Conservation (phyloP, 371 early-diverging fungal species). For the Lichtheimia ramosa region DNA sequence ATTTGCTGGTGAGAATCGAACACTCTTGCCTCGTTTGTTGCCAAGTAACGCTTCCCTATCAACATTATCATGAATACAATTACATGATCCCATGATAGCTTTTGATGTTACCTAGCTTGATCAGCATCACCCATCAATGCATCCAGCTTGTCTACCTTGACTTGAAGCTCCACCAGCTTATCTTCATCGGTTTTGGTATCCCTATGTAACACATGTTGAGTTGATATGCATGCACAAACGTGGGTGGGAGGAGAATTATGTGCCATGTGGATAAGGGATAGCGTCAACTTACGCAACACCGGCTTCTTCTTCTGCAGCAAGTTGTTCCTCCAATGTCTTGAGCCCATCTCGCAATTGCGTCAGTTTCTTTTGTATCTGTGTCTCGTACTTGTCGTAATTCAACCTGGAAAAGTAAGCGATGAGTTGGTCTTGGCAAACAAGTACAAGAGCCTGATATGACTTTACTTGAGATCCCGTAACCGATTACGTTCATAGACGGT, state of each 20-base stretch:
- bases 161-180: constrained; percentile 57
- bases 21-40: constrained; percentile 31
- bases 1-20: constrained; percentile 38
- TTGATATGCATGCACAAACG: background rate
- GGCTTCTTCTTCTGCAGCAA: constrained; percentile 63
- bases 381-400: constrained; percentile 59
- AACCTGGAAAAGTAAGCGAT: constrained; percentile 29
- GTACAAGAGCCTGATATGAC: background rate
- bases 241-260: background rate
- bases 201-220: constrained; percentile 16
- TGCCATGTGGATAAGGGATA: background rate
- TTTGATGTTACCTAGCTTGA: constrained; percentile 35
- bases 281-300: constrained; percentile 46
- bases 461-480: constrained; percentile 51
- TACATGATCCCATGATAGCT: too few relatives aligned
- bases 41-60: constrained; percentile 33
- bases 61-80: too few relatives aligned
- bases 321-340: constrained; percentile 54
- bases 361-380: constrained; percentile 57
- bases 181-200: constrained; percentile 62
- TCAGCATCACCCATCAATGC: constrained; percentile 52
- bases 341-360: constrained; percentile 56
- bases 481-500: constrained; percentile 65
- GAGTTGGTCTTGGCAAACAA: background rate
- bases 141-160: constrained; percentile 64